Evolutionary conservation across 495 filamentous ascomycete genomes (phyloP).

Genomic region (Parmelia sp.): DNA sequence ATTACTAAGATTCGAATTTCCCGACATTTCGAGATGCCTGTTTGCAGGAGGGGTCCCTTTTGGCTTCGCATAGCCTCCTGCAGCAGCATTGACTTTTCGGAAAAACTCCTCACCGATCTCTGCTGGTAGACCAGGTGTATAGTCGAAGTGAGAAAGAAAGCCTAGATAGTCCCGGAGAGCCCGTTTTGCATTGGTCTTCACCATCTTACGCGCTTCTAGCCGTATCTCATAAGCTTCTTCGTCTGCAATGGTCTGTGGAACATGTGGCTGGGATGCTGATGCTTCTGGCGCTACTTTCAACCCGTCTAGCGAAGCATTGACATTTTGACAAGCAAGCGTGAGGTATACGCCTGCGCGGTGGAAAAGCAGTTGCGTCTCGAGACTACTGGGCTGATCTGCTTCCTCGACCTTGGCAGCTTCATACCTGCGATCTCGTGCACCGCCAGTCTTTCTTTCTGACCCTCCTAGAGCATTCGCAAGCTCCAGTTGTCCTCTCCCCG

Average conservation of each 20-base stretch:
- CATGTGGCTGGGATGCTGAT: not conserved
- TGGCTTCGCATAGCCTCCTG: conserved; percentile 38
- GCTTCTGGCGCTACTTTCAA: not conserved
- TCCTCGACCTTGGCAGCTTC: conserved; percentile 52
- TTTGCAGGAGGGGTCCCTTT: conserved; percentile 20
- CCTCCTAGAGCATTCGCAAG: conserved; percentile 38
- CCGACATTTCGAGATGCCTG: conserved; percentile 28
- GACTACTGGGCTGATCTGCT: conserved; percentile 63
- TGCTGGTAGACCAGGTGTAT: conserved; percentile 61
- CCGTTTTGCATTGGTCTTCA: conserved; percentile 64
- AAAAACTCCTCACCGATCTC: conserved; percentile 62
- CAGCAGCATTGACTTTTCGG: conserved; percentile 53
- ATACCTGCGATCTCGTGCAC: conserved; percentile 40
- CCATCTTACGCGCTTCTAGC: conserved; percentile 55
- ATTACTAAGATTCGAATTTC: conserved; percentile 29
- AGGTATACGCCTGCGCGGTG: conserved; percentile 71
- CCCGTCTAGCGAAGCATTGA: conserved; percentile 45
- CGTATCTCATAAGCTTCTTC: conserved; percentile 39
- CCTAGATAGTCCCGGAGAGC: conserved; percentile 63
- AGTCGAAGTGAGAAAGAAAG: conserved; percentile 66
- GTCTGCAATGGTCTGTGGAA: not conserved
- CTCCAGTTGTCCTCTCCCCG: conserved; percentile 41
- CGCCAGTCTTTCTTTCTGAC: conserved; percentile 32
- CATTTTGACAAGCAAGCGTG: conserved; percentile 58
- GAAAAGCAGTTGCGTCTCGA: conserved; percentile 68